Evolutionary conservation across 1,139 yeast species (phyloP), one percentile per base, ranked within the genome.

Genomic region (Saccharomyces hybrid): DNA sequence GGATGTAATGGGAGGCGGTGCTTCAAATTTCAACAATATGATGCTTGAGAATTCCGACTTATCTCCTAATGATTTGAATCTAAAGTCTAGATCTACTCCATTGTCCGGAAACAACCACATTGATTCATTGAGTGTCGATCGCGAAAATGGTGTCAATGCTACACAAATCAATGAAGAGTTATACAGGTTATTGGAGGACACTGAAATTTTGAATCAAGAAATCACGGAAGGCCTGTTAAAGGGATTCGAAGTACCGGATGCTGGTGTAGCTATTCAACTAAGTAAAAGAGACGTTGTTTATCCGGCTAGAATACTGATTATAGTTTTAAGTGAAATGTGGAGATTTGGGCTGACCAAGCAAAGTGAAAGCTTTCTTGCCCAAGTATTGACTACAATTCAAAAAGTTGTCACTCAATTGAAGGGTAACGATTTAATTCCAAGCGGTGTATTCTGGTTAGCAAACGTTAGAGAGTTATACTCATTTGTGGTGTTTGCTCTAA

Each of bases 391-490:
- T 48, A 86, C 89, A 2, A 90, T 93, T 61, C 99, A 93, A 75
- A 84, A 81, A 54, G 83, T 84, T 61, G 91, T 86, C 20, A 78
- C 85, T 7, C 70, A 75, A 4, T 76, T 86, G 68, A 84, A 84
- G 66, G 96, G 93, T 52, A 96, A 88, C 57, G 96, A 89, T 60
- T 84, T 89, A 47, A 85, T 91, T 65, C 83, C 91, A 52, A 90
- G 90, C 64, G 98, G 97, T 64, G 97, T 98, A 0, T 93, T 93
- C 76, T 93, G 99, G 99, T 78, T 95, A 62, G 88, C 98, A 2
- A 93, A 93, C 72, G 93, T 96, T 6, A 97, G 95, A 69, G 99
- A 95, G 70, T 80, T 93, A 64, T 88, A 88, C 72, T 90, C 98
- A 1, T 95, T 93, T 75, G 96, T 91, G 58, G 84, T 93, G 20